These are phyloP conservation scores for Debaryomycetaceae sp. DNA, from an alignment of 1,139 yeast genomes.

Conservation along the genomic window DNA sequence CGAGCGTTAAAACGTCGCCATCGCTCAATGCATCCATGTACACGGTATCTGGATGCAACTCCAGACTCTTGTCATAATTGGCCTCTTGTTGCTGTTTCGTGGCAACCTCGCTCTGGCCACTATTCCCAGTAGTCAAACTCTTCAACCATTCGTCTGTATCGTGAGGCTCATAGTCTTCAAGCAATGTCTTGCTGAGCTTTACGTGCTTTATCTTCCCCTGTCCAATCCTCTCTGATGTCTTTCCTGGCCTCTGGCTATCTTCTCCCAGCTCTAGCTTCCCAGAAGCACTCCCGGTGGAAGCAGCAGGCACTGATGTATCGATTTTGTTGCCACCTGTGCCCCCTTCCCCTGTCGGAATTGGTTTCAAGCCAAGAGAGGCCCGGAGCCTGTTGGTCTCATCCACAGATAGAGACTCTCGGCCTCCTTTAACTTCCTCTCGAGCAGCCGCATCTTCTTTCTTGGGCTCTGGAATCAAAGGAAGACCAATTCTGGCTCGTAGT, in stretches of 20 bases:
- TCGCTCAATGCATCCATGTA: constrained; percentile 11
- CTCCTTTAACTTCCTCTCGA: neutral
- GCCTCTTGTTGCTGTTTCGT: constrained; percentile 11
- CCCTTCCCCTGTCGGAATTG: constrained; percentile 25
- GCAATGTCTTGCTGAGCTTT: constrained; percentile 13
- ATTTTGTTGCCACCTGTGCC: neutral
- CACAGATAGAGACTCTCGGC: constrained; percentile 27
- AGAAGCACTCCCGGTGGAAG: neutral
- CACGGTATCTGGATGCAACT: neutral
- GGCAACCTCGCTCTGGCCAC: constrained; percentile 29
- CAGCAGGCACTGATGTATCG: no score
- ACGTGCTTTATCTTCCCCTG: neutral
- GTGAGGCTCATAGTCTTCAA: constrained; percentile 22
- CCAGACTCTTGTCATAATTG: neutral
- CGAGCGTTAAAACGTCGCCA: constrained; percentile 61
- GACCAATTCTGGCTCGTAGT: constrained; percentile 29
- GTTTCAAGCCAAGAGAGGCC: constrained; percentile 45
- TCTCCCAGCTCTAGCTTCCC: neutral
- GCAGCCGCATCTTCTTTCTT: neutral
- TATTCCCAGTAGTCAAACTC: constrained; percentile 12
- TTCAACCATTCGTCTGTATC: constrained; percentile 40
- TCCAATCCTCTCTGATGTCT: neutral
- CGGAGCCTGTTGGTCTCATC: constrained; percentile 55
- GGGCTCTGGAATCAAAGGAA: constrained; percentile 24
- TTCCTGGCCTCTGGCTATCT: neutral